phyloP scores from a whole-genome alignment of 2,329 filamentous ascomycete species.

The Scedosporium minutisporum region DNA sequence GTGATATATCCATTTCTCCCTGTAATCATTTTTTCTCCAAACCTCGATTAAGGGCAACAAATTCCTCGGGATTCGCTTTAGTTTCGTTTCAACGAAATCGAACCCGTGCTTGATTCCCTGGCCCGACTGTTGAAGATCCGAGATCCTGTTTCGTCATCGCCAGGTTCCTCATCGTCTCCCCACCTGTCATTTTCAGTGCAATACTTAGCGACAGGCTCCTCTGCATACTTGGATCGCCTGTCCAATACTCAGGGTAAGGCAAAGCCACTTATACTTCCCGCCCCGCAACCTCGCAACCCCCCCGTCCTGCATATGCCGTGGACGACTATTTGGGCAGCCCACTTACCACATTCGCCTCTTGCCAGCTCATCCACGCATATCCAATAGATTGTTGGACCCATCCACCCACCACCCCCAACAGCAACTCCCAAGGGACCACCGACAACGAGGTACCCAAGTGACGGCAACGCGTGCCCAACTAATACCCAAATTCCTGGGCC shows the following conservation, averaged over 20 bases:
- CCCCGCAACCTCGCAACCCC: slow-evolving; percentile 29
- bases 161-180: neutral
- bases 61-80: neutral
- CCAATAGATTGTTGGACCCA: slow-evolving; percentile 42
- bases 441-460: slow-evolving; percentile 33
- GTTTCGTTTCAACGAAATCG: neutral
- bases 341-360: slow-evolving; percentile 39
- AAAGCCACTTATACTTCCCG: slow-evolving; percentile 20
- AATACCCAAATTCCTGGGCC: slow-evolving; percentile 26
- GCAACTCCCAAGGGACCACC: slow-evolving; percentile 32
- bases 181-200: neutral
- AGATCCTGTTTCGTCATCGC: neutral
- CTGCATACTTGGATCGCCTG: slow-evolving; percentile 11
- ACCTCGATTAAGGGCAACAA: too few relatives aligned
- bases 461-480: slow-evolving; percentile 38
- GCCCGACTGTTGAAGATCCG: neutral
- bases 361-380: slow-evolving; percentile 54
- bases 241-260: slow-evolving; percentile 10
- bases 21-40: neutral
- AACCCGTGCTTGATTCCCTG: neutral
- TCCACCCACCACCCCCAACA: neutral
- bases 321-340: slow-evolving; percentile 42
- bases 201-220: neutral
- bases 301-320: slow-evolving; percentile 52
- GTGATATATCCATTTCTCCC: neutral